phyloP scores from a whole-genome alignment of 2,329 filamentous ascomycete species.

The Aureobasidium sp. region DNA sequence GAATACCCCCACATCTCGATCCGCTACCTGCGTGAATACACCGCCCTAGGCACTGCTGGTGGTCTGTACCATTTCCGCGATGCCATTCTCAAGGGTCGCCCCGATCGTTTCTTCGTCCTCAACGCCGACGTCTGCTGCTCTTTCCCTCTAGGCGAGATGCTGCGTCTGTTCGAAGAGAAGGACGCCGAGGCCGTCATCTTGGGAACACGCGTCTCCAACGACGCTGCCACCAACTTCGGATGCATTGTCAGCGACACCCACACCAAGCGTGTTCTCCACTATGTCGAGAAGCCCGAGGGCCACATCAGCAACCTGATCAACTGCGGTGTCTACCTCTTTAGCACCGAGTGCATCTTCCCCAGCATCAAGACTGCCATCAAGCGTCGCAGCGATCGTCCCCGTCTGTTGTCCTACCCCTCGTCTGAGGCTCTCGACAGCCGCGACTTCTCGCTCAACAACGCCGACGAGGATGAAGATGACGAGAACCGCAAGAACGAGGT shows the following conservation, averaged over 20 bases:
- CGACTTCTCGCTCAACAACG: conserved; percentile 44
- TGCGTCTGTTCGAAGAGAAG: conserved; percentile 86
- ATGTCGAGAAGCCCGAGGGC: conserved; percentile 97
- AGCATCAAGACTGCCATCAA: conserved; percentile 92
- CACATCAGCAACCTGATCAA: conserved; percentile 99
- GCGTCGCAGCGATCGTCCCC: conserved; percentile 82
- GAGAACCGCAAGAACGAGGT: conserved; percentile 72
- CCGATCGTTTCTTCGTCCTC: conserved; percentile 91
- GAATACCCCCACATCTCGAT: conserved; percentile 84
- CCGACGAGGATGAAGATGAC: conserved; percentile 57
- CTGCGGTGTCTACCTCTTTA: conserved; percentile 97
- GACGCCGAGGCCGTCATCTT: conserved; percentile 95
- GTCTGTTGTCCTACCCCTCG: conserved; percentile 89
- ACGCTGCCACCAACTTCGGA: conserved; percentile 91
- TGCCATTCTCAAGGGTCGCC: conserved; percentile 91
- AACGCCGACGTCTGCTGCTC: conserved; percentile 99
- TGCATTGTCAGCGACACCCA: conserved; percentile 94
- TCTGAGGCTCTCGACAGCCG: conserved; percentile 77
- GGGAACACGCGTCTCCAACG: conserved; percentile 82
- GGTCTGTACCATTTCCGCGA: conserved; percentile 99
- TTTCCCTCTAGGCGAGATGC: conserved; percentile 93
- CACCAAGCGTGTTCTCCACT: conserved; percentile 92
- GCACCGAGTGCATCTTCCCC: conserved; percentile 92
- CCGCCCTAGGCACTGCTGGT: conserved; percentile 89
- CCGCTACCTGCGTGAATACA: conserved; percentile 95